phyloP scores from a whole-genome alignment of 2,329 filamentous ascomycete genomes.

The Chrysoporthe cubensis region DNA sequence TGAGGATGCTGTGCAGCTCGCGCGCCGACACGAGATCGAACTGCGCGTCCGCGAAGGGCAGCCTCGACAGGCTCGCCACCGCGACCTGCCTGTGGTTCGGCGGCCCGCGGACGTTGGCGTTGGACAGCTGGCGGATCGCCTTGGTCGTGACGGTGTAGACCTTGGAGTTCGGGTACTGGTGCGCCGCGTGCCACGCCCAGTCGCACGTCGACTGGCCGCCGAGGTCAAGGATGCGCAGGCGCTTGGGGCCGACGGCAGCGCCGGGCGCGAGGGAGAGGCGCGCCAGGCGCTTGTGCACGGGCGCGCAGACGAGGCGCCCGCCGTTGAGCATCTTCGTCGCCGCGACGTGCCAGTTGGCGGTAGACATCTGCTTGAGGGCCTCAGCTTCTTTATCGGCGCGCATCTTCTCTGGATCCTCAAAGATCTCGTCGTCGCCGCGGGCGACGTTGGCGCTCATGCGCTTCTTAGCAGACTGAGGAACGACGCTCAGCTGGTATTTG shows the following conservation, averaged over 20 bases:
- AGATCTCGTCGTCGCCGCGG: constrained; percentile 68
- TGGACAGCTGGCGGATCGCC: constrained; percentile 69
- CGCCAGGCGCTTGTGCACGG: constrained; percentile 64
- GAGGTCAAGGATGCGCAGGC: constrained; percentile 74
- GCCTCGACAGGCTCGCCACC: constrained; percentile 74
- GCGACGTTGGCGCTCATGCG: constrained; percentile 74
- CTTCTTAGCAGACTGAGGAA: constrained; percentile 71
- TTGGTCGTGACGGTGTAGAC: constrained; percentile 87
- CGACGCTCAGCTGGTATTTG: constrained; percentile 77
- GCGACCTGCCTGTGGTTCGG: constrained; percentile 84
- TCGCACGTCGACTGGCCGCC: constrained; percentile 84
- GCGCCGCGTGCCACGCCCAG: constrained; percentile 94
- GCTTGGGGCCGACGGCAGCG: constrained; percentile 52
- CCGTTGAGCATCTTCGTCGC: constrained; percentile 65
- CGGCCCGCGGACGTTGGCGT: constrained; percentile 79
- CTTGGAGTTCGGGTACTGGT: constrained; percentile 82
- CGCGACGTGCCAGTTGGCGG: constrained; percentile 64
- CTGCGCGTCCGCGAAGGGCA: constrained; percentile 83
- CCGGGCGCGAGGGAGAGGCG: constrained; percentile 53
- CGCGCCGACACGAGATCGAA: constrained; percentile 93
- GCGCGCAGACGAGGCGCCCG: constrained; percentile 66
- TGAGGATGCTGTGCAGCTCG: constrained; percentile 82
- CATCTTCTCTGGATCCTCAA: constrained; percentile 65
- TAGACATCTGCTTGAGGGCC: constrained; percentile 72
- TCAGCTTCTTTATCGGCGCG: constrained; percentile 78